Base-by-base conservation (phyloP, 805 yeast genomes). In the Barnettozyma pratensis region DNA sequence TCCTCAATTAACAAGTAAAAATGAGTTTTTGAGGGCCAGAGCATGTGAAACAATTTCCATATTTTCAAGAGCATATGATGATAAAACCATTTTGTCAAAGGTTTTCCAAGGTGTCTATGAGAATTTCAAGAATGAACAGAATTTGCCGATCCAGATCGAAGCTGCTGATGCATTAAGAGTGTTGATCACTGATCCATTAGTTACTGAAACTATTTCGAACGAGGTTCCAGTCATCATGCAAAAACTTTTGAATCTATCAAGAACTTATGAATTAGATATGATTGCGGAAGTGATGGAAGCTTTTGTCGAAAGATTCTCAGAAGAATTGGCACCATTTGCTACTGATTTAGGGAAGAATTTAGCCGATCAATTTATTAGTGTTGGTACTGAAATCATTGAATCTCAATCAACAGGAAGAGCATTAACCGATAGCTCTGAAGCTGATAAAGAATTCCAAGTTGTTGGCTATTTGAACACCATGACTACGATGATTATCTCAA, bases 281-380 rank as follows among this genome's bases (percentile, higher is more conserved):
- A 73, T 94, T 26, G 79, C 95, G 7, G 85, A 82, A 43, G 96
- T 92, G n/a, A 89, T 94, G 83, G 98, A 94, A 69, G 90, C 89
- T 48, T 88, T 94, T 63, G 97, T 94, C 34, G 96, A 90, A 60
- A 76, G 79, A 51, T 95, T 87, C 66, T 77, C 96, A 2, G 85
- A 80, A 48, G 95, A 92, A 66, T 73, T 94, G 53, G 88, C 90
- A 44, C 97, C 98, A 19, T 92, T 87, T 68, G 92, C 96, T 6
- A 68, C 74, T 27, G 84, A 85, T 51, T 66, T 86, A 46, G 83
- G 83, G 4, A 62, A 68, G 6, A 81, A 79, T 51, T 69, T 87
- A 52, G 80, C 77, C 5, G 76, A 76, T 19, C 90, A 86, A 58
- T 85, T 85, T 55, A 55, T 81, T 40, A 72, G 68, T 44, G 56